Percentiles rank a stretch among this genome's conserved stretches.
phyloP scores from a whole-genome alignment of 495 filamentous ascomycete species.

The Tuber calosporum region DNA sequence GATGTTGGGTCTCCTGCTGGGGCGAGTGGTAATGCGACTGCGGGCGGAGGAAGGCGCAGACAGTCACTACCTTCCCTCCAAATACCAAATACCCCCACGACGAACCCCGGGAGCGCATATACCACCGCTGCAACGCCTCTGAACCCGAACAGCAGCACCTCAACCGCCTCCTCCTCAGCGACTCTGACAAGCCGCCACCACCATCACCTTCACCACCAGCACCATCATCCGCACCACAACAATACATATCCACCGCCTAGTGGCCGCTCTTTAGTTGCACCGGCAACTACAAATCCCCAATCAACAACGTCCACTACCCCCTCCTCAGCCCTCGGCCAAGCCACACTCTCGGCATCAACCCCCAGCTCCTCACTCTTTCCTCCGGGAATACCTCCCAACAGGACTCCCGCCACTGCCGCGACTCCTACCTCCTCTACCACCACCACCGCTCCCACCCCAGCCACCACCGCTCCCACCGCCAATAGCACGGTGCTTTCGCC shows the following conservation, averaged over 20 bases:
- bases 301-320: neutral
- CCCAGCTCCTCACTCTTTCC: conserved; percentile 1
- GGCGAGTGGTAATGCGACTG: neutral
- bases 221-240: conserved; percentile 26
- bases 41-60: conserved; percentile 15
- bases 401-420: conserved; percentile 2
- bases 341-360: conserved; percentile 10
- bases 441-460: conserved; percentile 18
- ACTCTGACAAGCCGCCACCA: neutral
- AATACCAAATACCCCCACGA: conserved; percentile 35
- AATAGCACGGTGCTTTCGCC: conserved; percentile 30
- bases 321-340: neutral
- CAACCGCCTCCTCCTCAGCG: neutral
- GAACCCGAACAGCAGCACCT: conserved; percentile 11
- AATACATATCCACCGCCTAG: conserved; percentile 35
- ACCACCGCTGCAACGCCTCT: conserved; percentile 31
- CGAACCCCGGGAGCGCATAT: conserved; percentile 30
- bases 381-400: neutral
- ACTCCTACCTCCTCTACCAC: neutral
- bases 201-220: conserved; percentile 3
- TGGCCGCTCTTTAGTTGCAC: neutral
- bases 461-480: conserved; percentile 19
- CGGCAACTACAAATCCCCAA: neutral
- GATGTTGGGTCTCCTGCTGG: conserved; percentile 13
- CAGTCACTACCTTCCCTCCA: conserved; percentile 38